Conservation (phyloP, 306 rosid species). For the Ormosia semicastrata region DNA sequence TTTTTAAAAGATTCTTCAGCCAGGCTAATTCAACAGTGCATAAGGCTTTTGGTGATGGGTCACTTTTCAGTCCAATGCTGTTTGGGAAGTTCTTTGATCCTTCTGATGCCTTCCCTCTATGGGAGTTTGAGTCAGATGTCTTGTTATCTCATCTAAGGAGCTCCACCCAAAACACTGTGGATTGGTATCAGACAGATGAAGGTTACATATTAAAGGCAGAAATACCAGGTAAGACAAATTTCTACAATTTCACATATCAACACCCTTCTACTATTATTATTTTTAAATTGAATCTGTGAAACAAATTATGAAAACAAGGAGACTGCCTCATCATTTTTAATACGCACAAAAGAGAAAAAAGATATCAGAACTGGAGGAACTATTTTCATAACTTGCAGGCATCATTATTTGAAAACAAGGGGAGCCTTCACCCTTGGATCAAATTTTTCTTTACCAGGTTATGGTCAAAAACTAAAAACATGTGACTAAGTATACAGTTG, state of each 20-base stretch:
- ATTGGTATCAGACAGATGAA: constrained; percentile 72
- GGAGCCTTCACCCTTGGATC: constrained; percentile 21
- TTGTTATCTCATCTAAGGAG: constrained; percentile 61
- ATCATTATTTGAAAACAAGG: constrained; percentile 12
- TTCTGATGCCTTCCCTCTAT: constrained; percentile 94
- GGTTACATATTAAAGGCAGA: constrained; percentile 76
- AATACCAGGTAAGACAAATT: constrained; percentile 56
- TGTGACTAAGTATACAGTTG: not conserved
- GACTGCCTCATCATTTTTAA: constrained; percentile 19
- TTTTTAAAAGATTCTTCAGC: constrained; percentile 58
- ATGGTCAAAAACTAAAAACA: not conserved
- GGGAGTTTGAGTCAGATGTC: constrained; percentile 87
- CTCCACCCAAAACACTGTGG: constrained; percentile 53
- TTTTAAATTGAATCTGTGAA: constrained; percentile 12
- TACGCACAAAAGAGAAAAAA: not conserved
- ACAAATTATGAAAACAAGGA: constrained; percentile 27
- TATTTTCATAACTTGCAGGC: constrained; percentile 28
- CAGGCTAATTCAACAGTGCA: constrained; percentile 50
- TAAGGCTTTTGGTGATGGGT: constrained; percentile 78
- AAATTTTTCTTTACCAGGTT: constrained; percentile 5
- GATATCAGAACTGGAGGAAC: constrained; percentile 31
- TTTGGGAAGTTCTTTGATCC: constrained; percentile 95
- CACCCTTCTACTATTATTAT: not conserved
- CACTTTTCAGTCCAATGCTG: constrained; percentile 87
- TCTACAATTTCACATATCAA: not conserved